Conservation (phyloP, 1,284 basidiomycete species). For the Puccinia coronata region DNA sequence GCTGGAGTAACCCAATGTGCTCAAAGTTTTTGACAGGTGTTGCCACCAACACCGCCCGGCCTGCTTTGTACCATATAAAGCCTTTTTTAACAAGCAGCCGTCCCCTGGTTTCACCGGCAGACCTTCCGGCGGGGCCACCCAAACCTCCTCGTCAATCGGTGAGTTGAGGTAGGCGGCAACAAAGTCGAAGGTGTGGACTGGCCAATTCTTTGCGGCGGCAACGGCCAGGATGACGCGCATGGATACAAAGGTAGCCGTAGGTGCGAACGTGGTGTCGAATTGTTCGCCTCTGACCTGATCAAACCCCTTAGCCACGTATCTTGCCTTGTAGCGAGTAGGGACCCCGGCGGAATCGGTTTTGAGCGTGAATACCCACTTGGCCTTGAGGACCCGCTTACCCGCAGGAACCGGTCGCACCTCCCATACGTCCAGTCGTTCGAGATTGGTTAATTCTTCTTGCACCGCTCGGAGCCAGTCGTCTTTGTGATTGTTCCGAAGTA, state of each 20-base stretch:
- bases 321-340: neutral
- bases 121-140: neutral
- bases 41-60: conserved; percentile 28
- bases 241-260: neutral
- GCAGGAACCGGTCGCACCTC: neutral
- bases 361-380: neutral
- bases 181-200: neutral
- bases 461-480: neutral
- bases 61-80: neutral
- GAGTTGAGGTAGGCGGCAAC: neutral
- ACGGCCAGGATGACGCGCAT: neutral
- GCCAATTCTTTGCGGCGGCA: neutral
- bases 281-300: neutral
- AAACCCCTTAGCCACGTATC: neutral
- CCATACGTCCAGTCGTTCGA: neutral
- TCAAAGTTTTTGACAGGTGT: neutral
- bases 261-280: neutral
- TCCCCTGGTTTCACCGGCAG: neutral
- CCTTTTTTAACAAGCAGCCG: neutral
- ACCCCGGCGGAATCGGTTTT: neutral
- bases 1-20: neutral
- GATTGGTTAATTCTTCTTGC: neutral
- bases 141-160: conserved; percentile 7
- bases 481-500: neutral
- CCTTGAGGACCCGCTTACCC: neutral